A percentile compares a stretch with the other conserved stretches of the same genome.
These are phyloP conservation scores for Neoboletus magnificus DNA, from an alignment of 768 basidiomycete species.

Conservation along the genomic window DNA sequence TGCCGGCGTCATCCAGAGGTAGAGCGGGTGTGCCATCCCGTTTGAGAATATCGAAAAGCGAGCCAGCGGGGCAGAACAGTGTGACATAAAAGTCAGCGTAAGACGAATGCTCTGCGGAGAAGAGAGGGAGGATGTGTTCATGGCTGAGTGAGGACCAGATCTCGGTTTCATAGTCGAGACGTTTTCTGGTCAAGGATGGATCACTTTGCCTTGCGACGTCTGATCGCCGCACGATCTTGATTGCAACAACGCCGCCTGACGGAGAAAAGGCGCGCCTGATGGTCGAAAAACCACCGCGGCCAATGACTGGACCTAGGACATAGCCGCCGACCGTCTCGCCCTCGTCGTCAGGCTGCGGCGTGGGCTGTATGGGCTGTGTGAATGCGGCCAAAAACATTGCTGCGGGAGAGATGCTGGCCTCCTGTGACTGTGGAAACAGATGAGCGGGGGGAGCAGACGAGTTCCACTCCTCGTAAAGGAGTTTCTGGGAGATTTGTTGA, in stretches of 20 bases:
- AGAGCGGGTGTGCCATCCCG: constrained; percentile 65
- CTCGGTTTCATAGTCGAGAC: constrained; percentile 64
- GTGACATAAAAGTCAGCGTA: constrained; percentile 80
- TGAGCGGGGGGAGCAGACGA: neutral
- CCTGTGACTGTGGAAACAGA: constrained; percentile 11
- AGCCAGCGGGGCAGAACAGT: constrained; percentile 79
- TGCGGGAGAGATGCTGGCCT: constrained; percentile 53
- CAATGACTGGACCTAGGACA: constrained; percentile 71
- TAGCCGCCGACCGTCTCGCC: constrained; percentile 70
- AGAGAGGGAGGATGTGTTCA: constrained; percentile 84
- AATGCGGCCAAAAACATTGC: constrained; percentile 73
- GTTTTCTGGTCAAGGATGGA: constrained; percentile 46
- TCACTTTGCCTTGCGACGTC: constrained; percentile 53
- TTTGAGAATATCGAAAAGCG: constrained; percentile 78
- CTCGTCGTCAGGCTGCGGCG: constrained; percentile 56
- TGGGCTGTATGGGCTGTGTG: constrained; percentile 37
- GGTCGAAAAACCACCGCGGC: constrained; percentile 77
- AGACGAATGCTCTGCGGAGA: constrained; percentile 54
- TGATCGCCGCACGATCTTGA: constrained; percentile 74
- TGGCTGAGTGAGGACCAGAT: constrained; percentile 78
- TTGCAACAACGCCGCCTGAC: constrained; percentile 67
- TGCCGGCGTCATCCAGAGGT: constrained; percentile 74
- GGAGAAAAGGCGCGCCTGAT: constrained; percentile 67
- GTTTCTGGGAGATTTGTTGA: constrained; percentile 21
- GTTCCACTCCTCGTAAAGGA: constrained; percentile 6